phyloP scores from a whole-genome alignment of 2,329 filamentous ascomycete species.

The Zymoseptoria brevis region DNA sequence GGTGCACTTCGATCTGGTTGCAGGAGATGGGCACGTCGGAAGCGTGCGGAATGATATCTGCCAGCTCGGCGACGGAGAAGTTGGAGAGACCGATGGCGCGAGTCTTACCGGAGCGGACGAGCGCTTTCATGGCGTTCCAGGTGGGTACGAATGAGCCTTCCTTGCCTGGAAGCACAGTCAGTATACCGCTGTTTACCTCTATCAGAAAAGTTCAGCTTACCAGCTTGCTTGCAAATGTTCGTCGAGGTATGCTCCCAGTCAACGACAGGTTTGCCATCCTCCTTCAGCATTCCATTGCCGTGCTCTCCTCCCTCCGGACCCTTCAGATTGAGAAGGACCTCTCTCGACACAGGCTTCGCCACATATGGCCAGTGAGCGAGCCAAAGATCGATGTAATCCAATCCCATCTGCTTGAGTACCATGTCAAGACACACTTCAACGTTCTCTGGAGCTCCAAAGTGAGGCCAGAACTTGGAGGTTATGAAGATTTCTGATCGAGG shows the following conservation, averaged over 20 bases:
- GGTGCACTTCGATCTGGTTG: constrained; percentile 28
- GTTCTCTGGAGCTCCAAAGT: constrained; percentile 19
- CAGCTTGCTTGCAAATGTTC: constrained; percentile 11
- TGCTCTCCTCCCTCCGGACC: constrained; percentile 6
- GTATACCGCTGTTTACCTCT: too few relatives aligned
- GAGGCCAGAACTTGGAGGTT: constrained; percentile 12
- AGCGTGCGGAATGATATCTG: constrained; percentile 20
- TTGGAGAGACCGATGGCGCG: constrained; percentile 27
- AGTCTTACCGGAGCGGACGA: constrained; percentile 21
- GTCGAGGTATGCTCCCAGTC: constrained; percentile 17
- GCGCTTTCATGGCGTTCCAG: constrained; percentile 24
- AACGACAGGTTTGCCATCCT: constrained; percentile 12
- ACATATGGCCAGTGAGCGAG: constrained; percentile 36
- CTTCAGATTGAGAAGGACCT: constrained; percentile 7
- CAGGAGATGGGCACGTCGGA: constrained; percentile 18
- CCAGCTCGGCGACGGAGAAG: constrained; percentile 23
- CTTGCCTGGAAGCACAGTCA: constrained; percentile 4
- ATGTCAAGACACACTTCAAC: constrained; percentile 28
- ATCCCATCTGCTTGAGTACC: constrained; percentile 32
- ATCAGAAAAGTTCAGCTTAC: background rate
- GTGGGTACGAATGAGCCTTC: constrained; percentile 23
- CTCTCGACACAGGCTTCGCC: constrained; percentile 10
- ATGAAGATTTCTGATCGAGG: constrained; percentile 21
- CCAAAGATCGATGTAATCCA: constrained; percentile 38
- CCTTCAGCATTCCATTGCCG: constrained; percentile 7